Evolutionary conservation across 2,329 filamentous ascomycete species (phyloP).

Genomic region (Elsinoe perseae): DNA sequence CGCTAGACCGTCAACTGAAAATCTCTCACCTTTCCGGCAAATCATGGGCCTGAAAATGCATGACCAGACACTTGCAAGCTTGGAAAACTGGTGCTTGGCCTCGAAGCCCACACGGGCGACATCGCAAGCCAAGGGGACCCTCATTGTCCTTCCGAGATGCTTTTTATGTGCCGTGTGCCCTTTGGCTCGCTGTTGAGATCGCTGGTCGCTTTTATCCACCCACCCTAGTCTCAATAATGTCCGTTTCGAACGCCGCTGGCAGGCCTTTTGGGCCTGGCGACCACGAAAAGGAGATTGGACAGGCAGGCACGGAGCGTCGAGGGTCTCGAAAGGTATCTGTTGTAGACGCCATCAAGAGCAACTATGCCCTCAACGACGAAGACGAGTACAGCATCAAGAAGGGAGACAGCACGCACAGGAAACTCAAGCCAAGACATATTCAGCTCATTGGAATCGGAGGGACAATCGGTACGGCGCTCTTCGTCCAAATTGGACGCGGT

Average conservation of each 20-base stretch:
- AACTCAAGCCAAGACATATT: slow-evolving; percentile 39
- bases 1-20: slow-evolving; percentile 3
- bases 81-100: neutral
- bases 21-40: slow-evolving; percentile 8
- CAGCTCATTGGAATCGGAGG: slow-evolving; percentile 39
- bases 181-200: neutral
- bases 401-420: slow-evolving; percentile 35
- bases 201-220: neutral
- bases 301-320: neutral
- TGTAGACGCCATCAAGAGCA: slow-evolving; percentile 11
- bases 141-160: neutral
- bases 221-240: neutral
- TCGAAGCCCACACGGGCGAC: neutral
- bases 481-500: slow-evolving; percentile 41
- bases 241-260: slow-evolving; percentile 3
- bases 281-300: slow-evolving; percentile 2
- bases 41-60: neutral
- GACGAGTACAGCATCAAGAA: slow-evolving; percentile 16
- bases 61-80: neutral
- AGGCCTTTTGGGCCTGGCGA: neutral
- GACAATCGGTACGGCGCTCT: slow-evolving; percentile 43
- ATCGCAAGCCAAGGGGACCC: slow-evolving; percentile 11
- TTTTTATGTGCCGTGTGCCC: slow-evolving; percentile 2
- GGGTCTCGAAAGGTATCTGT: slow-evolving; percentile 5
- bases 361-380: slow-evolving; percentile 6